These are phyloP conservation scores for Magnaporthiopsis poae DNA, from an alignment of 2,329 filamentous ascomycete genomes.

Conservation along the genomic window DNA sequence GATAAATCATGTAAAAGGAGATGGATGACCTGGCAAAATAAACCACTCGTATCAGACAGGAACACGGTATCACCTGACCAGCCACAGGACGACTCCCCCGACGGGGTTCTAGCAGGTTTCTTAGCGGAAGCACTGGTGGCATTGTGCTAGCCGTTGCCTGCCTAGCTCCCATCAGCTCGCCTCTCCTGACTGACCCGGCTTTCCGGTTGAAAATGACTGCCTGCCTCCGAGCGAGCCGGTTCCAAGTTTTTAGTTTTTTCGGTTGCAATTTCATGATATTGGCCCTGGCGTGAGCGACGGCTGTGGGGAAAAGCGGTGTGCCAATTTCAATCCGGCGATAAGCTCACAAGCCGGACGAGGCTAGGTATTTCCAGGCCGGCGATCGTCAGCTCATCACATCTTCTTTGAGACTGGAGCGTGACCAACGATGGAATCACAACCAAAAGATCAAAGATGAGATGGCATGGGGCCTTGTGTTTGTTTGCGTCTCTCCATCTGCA, in stretches of 20 bases:
- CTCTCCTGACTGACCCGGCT: not conserved
- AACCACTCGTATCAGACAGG: not conserved
- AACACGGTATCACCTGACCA: not conserved
- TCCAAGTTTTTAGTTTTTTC: too few species aligned
- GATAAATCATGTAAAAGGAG: too few species aligned
- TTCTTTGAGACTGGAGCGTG: too few species aligned
- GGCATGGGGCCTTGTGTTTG: not conserved
- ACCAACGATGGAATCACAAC: not conserved
- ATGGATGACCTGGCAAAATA: not conserved
- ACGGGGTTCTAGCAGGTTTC: not conserved
- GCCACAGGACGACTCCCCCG: too few species aligned
- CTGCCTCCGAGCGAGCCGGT: not conserved
- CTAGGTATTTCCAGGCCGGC: not conserved
- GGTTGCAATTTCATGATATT: not conserved
- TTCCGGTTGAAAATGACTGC: not conserved
- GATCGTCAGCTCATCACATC: too few species aligned
- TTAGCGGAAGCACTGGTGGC: not conserved
- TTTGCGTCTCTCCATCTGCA: not conserved
- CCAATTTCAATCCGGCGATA: not conserved
- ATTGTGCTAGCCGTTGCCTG: not conserved
- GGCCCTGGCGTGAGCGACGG: not conserved
- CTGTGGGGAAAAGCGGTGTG: not conserved
- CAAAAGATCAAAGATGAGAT: not conserved
- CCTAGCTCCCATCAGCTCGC: not conserved
- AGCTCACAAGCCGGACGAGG: not conserved